Evolutionary conservation across 352 stramenopile species (phyloP), one percentile per base, ranked within the genome.

Genomic region (Hyaloperonospora brassicae): DNA sequence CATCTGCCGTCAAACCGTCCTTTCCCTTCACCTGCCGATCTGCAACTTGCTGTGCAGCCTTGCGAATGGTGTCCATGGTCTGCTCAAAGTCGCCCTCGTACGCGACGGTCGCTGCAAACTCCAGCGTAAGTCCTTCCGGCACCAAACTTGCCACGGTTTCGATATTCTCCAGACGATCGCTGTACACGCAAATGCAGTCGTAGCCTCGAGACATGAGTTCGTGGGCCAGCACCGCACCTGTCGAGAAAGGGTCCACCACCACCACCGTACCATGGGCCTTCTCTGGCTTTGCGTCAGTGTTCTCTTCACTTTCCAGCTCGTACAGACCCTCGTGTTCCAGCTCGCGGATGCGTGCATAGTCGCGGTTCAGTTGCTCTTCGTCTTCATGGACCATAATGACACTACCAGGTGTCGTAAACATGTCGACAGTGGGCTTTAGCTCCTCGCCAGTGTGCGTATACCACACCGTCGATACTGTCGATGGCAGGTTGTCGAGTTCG

Each of bases 171-270:
- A 90, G 62, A 50, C 73, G 74, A 57, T 91, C 77, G 50, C 80
- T 93, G 70, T 93, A 93, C 5, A 93, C 77, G 41, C 84, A 93
- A 47, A 91, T 86, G 55, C 84, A 93, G 34, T 93, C 84, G 64
- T 94, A 97, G 31, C 92, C 93, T 44, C 86, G 78, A 38, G 74
- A 73, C 58, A 84, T 84, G 47, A 97, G 86, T 60, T 93, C 80
- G 47, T 97, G 88, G 17, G 89, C 95, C 11, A 98, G 72, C 41
- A 98, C 76, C 25, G 92, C 96, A 47, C 94, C 96, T 31, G 95
- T 98, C 5, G 87, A 97, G 65, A 98, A 98, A 1, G 95, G 93
- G 63, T 98, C 92, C 23, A 98, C 92, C 17, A 98, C 75, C 24
- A 97, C 81, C 1, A 97, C 93, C 11, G 90, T 74, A 39, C 86